These are phyloP conservation scores for Penicillium sp. DNA, from an alignment of 2,329 filamentous ascomycete species.

Conservation along the genomic window DNA sequence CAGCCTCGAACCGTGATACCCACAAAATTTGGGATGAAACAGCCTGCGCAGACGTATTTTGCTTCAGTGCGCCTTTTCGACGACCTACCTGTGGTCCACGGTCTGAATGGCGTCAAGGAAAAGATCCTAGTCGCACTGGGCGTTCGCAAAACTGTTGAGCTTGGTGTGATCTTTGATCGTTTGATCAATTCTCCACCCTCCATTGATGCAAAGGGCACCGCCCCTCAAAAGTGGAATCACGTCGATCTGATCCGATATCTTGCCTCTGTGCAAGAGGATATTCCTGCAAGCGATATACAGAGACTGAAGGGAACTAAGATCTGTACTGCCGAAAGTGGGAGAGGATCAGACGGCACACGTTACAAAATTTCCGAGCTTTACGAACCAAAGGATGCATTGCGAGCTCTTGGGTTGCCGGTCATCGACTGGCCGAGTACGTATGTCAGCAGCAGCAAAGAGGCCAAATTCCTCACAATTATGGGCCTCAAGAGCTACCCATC, in stretches of 20 bases:
- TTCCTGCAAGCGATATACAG: conserved; percentile 74
- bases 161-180: conserved; percentile 88
- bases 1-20: conserved; percentile 72
- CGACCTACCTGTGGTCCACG: conserved; percentile 77
- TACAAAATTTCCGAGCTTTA: conserved; percentile 77
- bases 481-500: conserved; percentile 70
- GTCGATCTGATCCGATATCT: conserved; percentile 93
- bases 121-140: conserved; percentile 80
- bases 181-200: conserved; percentile 61
- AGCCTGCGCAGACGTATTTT: conserved; percentile 83
- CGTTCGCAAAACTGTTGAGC: conserved; percentile 89
- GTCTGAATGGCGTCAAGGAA: conserved; percentile 77
- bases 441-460: conserved; percentile 64
- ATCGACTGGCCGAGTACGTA: conserved; percentile 78
- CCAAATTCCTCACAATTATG: conserved; percentile 66
- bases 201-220: conserved; percentile 48
- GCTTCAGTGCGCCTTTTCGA: conserved; percentile 91
- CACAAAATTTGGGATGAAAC: conserved; percentile 85
- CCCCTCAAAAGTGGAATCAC: conserved; percentile 71
- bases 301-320: conserved; percentile 74
- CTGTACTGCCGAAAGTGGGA: conserved; percentile 67
- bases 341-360: conserved; percentile 53
- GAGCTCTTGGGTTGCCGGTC: conserved; percentile 68
- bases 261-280: conserved; percentile 82
- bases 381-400: conserved; percentile 68